A percentile compares a stretch with the other conserved stretches of the same genome.
Evolutionary conservation across 768 basidiomycete genomes (phyloP).

Genomic region (Tephrocybe sp.): DNA sequence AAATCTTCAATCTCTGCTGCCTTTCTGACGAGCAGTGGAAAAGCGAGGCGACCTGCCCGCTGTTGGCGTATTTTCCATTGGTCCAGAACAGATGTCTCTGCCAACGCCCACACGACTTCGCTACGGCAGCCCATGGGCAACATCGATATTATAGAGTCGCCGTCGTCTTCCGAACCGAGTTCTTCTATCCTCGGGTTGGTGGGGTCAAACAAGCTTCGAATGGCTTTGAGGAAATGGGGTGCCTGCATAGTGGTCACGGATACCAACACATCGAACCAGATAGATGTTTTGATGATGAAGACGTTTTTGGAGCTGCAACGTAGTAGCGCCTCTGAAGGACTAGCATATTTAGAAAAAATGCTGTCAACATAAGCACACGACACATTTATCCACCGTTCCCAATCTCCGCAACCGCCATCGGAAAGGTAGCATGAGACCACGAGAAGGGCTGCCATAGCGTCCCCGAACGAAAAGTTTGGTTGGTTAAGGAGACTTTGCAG

Average conservation of each 20-base stretch:
- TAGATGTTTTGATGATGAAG: slow-evolving; percentile 80
- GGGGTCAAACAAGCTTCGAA: slow-evolving; percentile 56
- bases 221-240: slow-evolving; percentile 56
- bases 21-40: slow-evolving; percentile 55
- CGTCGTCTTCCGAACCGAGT: slow-evolving; percentile 25
- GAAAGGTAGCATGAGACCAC: slow-evolving; percentile 77
- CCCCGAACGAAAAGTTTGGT: slow-evolving; percentile 46
- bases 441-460: slow-evolving; percentile 77
- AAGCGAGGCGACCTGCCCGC: slow-evolving; percentile 46
- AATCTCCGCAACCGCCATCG: slow-evolving; percentile 68
- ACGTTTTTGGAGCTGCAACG: slow-evolving; percentile 46
- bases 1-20: slow-evolving; percentile 49
- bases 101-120: slow-evolving; percentile 72
- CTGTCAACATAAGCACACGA: slow-evolving; percentile 54
- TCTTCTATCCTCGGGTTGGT: slow-evolving; percentile 38
- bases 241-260: slow-evolving; percentile 59
- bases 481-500: slow-evolving; percentile 24
- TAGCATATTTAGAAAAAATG: slow-evolving; percentile 39
- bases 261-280: slow-evolving; percentile 87
- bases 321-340: slow-evolving; percentile 44
- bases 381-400: slow-evolving; percentile 64
- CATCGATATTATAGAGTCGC: slow-evolving; percentile 79
- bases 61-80: slow-evolving; percentile 56
- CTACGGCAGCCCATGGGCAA: slow-evolving; percentile 85
- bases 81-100: slow-evolving; percentile 66